Evolutionary conservation across 176 grass and related monocot species (phyloP), one percentile per base, ranked within the genome.

Genomic region (Thinopyrum elongatum): DNA sequence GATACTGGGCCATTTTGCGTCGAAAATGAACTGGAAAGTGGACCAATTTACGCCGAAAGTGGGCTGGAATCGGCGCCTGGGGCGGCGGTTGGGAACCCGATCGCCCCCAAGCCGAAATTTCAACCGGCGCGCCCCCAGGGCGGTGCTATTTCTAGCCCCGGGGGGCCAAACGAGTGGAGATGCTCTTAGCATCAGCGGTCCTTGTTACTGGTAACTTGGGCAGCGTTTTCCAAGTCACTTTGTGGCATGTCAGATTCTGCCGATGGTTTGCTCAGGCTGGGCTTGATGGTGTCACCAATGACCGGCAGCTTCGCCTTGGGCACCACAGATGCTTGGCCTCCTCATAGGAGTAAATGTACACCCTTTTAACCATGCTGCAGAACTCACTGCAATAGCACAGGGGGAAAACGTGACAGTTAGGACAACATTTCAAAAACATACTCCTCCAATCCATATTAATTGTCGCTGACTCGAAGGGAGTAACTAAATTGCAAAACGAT

Each of bases 321-420:
- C 15, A 73, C 23, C n/a, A n/a, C 60, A 94, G 65, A 64, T 82
- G 86, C 61, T 95, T 95, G 30, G 93, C 93, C 65, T 95, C 90
- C 76, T 95, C 93, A 1, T 86, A 92, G 2, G 91, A 83, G 79
- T 94, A 98, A 86, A 98, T 95, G 74, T 95, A 87, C n/a, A 98
- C 92, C 63, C 94, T 94, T 70, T 86, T 94, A 31, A 91, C 96
- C 86, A 98, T 89, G 65, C 60, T 58, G 68, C 96, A 90, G 75
- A 98, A 98, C 49, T 98, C 96, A 74, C 96, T 98, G 91, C 81
- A 83, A 69, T 17, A 88, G 15, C 33, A 80, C 17, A 68, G 23
- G 46, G 25, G 19, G 70, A 63, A 89, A 81, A 25, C 92, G 88
- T 31, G 30, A 31, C 30, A 31, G 30, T 69, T 78, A 91, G 46